Conservation (phyloP, 441 rosid genomes). For the Erodium trifolium region DNA sequence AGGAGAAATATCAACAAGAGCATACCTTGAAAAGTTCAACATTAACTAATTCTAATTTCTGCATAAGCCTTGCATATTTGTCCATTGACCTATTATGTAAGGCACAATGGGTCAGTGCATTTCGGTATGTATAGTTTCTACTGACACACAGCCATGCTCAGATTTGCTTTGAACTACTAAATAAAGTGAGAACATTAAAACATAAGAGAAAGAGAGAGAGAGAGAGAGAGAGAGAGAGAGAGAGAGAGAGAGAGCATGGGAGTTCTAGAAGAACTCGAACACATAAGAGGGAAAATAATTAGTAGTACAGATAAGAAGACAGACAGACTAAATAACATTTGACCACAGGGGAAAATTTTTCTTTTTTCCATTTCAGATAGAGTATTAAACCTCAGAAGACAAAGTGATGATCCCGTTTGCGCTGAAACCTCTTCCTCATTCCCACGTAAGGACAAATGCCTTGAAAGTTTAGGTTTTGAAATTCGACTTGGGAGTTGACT, state of each 20-base stretch:
- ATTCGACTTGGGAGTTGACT: slow-evolving; percentile 98
- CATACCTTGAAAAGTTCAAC: slow-evolving; percentile 88
- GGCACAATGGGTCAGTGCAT: slow-evolving; percentile 21
- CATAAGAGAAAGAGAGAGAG: neutral
- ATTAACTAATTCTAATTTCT: slow-evolving; percentile 87
- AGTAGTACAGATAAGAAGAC: neutral
- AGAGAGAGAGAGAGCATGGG: slow-evolving; percentile 2
- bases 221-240: slow-evolving; percentile 7
- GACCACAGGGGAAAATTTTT: neutral
- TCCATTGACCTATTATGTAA: slow-evolving; percentile 74
- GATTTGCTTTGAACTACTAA: neutral
- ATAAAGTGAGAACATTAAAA: neutral
- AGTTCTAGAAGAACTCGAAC: slow-evolving; percentile 1
- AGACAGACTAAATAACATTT: slow-evolving; percentile 11
- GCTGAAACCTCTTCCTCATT: slow-evolving; percentile 59
- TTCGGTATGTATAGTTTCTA: neutral
- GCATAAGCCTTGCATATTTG: slow-evolving; percentile 96
- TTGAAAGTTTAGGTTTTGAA: slow-evolving; percentile 38
- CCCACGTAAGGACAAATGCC: slow-evolving; percentile 35
- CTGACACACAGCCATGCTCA: neutral
- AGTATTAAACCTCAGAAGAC: slow-evolving; percentile 69
- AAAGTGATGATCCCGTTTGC: slow-evolving; percentile 95
- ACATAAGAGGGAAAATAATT: neutral
- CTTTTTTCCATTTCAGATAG: slow-evolving; percentile 12
- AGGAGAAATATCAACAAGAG: slow-evolving; percentile 12